A percentile compares a stretch with the other conserved stretches of the same genome.
Evolutionary conservation across 1,284 basidiomycete genomes (phyloP).

Genomic region (Irpex sp.): DNA sequence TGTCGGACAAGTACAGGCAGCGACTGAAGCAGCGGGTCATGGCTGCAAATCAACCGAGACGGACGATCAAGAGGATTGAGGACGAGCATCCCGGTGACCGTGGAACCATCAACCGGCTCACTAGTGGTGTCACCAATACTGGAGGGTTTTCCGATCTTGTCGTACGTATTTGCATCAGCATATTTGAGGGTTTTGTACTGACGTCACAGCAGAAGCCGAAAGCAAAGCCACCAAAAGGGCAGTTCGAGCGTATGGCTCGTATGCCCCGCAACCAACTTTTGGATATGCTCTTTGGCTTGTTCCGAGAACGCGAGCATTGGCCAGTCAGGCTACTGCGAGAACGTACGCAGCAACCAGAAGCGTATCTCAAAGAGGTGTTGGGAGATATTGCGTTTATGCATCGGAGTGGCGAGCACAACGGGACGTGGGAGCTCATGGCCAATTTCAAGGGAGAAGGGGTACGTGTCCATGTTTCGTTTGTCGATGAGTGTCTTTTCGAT

Average conservation of each 20-base stretch:
- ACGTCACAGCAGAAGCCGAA: conserved; percentile 48
- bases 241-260: conserved; percentile 85
- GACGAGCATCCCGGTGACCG: conserved; percentile 54
- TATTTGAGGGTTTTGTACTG: not conserved
- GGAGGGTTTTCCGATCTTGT: conserved; percentile 53
- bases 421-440: conserved; percentile 66
- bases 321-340: conserved; percentile 77
- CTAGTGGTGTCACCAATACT: conserved; percentile 33
- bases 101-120: conserved; percentile 62
- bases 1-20: conserved; percentile 59
- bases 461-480: conserved; percentile 20
- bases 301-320: conserved; percentile 82
- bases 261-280: conserved; percentile 88
- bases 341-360: conserved; percentile 88
- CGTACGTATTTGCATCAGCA: conserved; percentile 36
- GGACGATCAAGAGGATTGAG: conserved; percentile 61
- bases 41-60: conserved; percentile 56
- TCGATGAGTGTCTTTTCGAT: not conserved
- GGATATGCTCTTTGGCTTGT: conserved; percentile 81
- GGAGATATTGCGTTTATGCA: conserved; percentile 80
- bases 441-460: conserved; percentile 62
- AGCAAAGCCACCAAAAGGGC: conserved; percentile 60
- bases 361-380: conserved; percentile 86
- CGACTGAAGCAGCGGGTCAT: conserved; percentile 60
- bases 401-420: conserved; percentile 74